Percentiles rank a stretch among this genome's conserved stretches.
Conservation (phyloP, 345 rosid genomes). For the Moricandia moricandioides region DNA sequence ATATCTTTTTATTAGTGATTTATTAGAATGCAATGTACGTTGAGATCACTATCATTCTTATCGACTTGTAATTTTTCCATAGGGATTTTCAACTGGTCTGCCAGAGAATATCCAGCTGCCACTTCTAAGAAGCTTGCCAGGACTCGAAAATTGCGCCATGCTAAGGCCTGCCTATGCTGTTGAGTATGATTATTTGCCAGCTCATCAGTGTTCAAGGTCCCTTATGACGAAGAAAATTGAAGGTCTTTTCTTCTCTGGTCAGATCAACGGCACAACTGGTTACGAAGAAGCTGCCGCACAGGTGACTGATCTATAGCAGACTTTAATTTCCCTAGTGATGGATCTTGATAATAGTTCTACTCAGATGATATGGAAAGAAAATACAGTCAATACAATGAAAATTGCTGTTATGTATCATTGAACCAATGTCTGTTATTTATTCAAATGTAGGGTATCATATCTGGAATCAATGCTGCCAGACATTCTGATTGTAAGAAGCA, state of each 20-base stretch:
- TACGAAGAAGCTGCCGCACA: conserved; percentile 99
- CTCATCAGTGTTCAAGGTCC: conserved; percentile 88
- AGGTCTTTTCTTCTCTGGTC: conserved; percentile 99
- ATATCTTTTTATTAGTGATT: neutral
- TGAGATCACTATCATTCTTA: conserved; percentile 11
- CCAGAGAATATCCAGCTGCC: conserved; percentile 95
- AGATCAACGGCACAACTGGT: conserved; percentile 97
- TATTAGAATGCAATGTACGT: conserved; percentile 3
- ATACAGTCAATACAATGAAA: neutral
- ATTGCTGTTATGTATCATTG: neutral
- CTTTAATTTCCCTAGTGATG: conserved; percentile 15
- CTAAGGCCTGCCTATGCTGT: conserved; percentile 99
- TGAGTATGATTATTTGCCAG: conserved; percentile 96
- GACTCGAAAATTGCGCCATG: conserved; percentile 96
- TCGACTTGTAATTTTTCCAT: conserved; percentile 17
- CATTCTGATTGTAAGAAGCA: conserved; percentile 75
- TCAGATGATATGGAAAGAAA: neutral
- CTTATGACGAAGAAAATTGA: conserved; percentile 91
- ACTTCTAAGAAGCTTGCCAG: conserved; percentile 93
- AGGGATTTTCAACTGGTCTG: conserved; percentile 98
- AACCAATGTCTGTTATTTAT: conserved; percentile 8
- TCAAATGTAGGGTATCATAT: conserved; percentile 68
- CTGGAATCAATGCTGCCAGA: conserved; percentile 96
- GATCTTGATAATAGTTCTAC: conserved; percentile 10
- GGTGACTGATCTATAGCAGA: conserved; percentile 42